Evolutionary conservation across 1,139 yeast genomes (phyloP), one percentile per base, ranked within the genome.

Genomic region (Diutina pseudorugosa): DNA sequence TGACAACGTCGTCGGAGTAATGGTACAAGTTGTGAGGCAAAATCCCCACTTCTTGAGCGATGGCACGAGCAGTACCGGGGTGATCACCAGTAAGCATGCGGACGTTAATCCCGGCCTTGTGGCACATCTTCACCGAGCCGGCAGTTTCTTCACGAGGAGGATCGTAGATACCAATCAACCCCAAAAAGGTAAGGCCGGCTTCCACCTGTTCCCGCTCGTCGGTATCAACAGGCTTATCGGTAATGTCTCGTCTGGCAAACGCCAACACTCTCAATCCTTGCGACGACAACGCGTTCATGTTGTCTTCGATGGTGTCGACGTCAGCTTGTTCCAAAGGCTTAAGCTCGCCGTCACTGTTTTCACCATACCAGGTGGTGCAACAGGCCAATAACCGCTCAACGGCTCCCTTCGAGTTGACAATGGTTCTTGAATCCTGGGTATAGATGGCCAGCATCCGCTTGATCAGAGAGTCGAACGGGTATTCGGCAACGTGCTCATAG

Each of bases 31-130:
- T 82, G 45, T 72, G 76, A 9, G 96, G 96, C 52, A 89, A 68
- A 57, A 85, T 85, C 20, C 95, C 96, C 47, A 87, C 95, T 66
- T 86, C 91, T 62, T 81, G 84, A 12, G 95, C 93, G 69, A 85
- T 85, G 2, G 93, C 90, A 54, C 75, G 72, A 23, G 94, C 95
- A 50, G 95, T 86, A 47, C 86, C 85, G 3, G 88, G 88, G 62
- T 85, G 93, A 62, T 86, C 94, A 58, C 95, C 94, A 25, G 94
- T 86, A 52, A 86, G 78, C 94, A 86, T 86, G 60, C 83, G 90
- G 50, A 86, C 94, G 59, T 82, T 82, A 59, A 86, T 83, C 53
- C 94, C 94, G 20, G 94, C 94, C 51, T 66, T 70, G 62, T 85
- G 91, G 63, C 93, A 85, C 58, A 71, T 66, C 58, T 76, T 76